Evolutionary conservation across 805 yeast genomes (phyloP), one percentile per base, ranked within the genome.

Genomic region (Wickerhamomyces bisporus): DNA sequence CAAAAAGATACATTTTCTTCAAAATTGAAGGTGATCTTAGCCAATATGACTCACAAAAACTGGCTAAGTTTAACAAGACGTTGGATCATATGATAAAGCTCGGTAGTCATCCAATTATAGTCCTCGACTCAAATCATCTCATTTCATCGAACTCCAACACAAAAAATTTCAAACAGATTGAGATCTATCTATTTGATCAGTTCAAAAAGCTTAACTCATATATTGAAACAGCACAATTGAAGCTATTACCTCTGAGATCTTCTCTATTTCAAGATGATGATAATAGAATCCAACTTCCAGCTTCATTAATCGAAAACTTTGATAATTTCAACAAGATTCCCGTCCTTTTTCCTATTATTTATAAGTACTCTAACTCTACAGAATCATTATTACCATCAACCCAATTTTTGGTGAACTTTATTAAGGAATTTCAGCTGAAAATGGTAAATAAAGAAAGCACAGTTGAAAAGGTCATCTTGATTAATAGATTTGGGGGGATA

Each of bases 401-500:
- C 25, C 66, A 64, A 23, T 65, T 65, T 4, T 58, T 77, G 2
- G 52, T 56, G 27, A 58, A 65, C 34, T 50, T 76, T 1, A 64
- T 67, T n/a, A 18, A 30, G 4, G 35, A 23, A 3, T 40, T 45
- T 20, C 62, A 66, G 21, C 55, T 72, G 32, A 44, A 45, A 12
- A 42, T 50, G 10, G 42, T 10, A 21, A 21, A 61, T 25, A 57
- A 58, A 12, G 12, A 18, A 14, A 29, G 15, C 2, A 21, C 80
- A 1, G 73, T 93, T 30, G 98, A 93, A 45, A 93, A 93, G 48
- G 62, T 91, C 21, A 75, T 91, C 7, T 78, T 81, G 44, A 65
- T 93, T 23, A 97, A 88, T 50, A 75, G 79, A 1, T 57, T 73
- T 15, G 99, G 99, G 2, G 99, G 99, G 0, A 81, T 87, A 6